Base-by-base conservation (phyloP, 2,329 filamentous ascomycete species). In the Colletotrichum cordylinicola region DNA sequence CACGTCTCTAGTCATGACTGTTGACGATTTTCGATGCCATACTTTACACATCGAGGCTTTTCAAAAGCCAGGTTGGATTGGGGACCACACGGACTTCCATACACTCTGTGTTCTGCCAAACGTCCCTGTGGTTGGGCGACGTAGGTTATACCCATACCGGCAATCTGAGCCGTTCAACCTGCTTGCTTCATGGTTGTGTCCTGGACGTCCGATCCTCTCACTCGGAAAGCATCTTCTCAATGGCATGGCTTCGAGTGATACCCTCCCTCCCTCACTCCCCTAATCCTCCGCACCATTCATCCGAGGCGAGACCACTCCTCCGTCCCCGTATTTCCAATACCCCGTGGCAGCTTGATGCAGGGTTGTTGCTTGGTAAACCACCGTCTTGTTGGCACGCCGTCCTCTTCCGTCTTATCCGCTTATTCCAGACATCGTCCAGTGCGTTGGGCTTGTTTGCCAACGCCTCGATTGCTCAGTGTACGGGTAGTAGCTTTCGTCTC, bases 351-450 rank as follows among this genome's bases (percentile, higher is more conserved):
- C n/a, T 52, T 21, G 4, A 21, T 6, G 10, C 43, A 6, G 7
- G 18, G 18, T 1, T 12, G 18, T 48, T n/a, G 39, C 9, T n/a
- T 52, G n/a, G 4, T 13, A 21, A 21, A 21, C n/a, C 43, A 24
- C 21, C 10, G n/a, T 52, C 12, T 21, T 4, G 10, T 10, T 52
- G n/a, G 21, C n/a, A 1, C 0, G 43, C 10, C 9, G 0, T 21
- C n/a, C 43, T 52, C 43, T 52, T 1, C 43, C n/a, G 21, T 8
- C 43, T 39, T 16, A 8, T 4, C 37, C 37, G 7, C 37, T 39
- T 37, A 8, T 7, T 8, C 15, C 15, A 37, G 6, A 16, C 35
- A 37, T 4, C 37, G 37, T 3, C 37, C 15, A 39, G 8, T 7
- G 16, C 8, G 15, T 8, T 15, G 15, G 18, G 8, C 6, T 39